A percentile compares a stretch with the other conserved stretches of the same genome.
Evolutionary conservation across 1,139 yeast species (phyloP).

Genomic region (Yamadazyma friedrichii): DNA sequence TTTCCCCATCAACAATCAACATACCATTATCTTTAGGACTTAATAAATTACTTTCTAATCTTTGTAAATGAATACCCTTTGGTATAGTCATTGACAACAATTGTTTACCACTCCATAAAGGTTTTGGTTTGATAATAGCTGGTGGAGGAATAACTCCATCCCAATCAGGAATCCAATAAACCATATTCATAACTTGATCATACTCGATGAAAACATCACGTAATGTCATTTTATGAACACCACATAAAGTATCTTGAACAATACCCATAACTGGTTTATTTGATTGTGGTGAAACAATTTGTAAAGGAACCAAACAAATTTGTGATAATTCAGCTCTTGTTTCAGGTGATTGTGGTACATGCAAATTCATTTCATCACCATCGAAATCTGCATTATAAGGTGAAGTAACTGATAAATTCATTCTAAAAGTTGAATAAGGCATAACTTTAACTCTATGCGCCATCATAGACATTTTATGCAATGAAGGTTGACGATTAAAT

Average conservation of each 20-base stretch:
- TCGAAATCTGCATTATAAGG: slow-evolving; percentile 99
- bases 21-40: slow-evolving; percentile 91
- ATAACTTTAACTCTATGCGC: slow-evolving; percentile 98
- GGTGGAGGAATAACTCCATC: slow-evolving; percentile 99
- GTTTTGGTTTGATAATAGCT: slow-evolving; percentile 90
- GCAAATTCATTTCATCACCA: slow-evolving; percentile 99
- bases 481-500: slow-evolving; percentile 98
- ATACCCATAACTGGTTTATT: slow-evolving; percentile 99
- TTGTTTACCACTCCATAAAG: slow-evolving; percentile 98
- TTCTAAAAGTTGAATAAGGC: slow-evolving; percentile 98
- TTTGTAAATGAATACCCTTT: slow-evolving; percentile 88
- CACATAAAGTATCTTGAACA: slow-evolving; percentile 97
- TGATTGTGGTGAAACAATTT: slow-evolving; percentile 97
- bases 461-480: slow-evolving; percentile 99
- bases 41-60: slow-evolving; percentile 82
- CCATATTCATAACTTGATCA: slow-evolving; percentile 93
- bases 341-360: slow-evolving; percentile 98
- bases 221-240: slow-evolving; percentile 91
- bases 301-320: slow-evolving; percentile 94
- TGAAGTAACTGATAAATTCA: slow-evolving; percentile 93
- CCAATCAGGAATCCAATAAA: slow-evolving; percentile 98
- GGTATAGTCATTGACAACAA: slow-evolving; percentile 91
- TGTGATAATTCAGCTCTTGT: slow-evolving; percentile 95
- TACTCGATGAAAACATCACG: slow-evolving; percentile 87
- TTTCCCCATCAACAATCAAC: slow-evolving; percentile 89